These are phyloP conservation scores for Saccharum officinarum DNA, from an alignment of 176 grass and related monocot genomes.

Conservation along the genomic window DNA sequence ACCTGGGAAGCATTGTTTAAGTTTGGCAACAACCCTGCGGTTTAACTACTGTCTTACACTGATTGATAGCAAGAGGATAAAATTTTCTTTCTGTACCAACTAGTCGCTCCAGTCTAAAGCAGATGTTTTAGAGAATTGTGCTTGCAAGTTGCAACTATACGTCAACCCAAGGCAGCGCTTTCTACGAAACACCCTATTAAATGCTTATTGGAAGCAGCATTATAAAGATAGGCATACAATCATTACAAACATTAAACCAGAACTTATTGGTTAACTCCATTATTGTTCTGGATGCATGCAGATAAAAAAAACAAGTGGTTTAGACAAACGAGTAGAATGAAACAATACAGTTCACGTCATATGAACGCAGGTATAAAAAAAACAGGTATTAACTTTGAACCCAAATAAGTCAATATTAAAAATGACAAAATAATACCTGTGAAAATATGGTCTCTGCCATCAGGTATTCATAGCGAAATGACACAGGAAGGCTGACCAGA, in stretches of 20 bases:
- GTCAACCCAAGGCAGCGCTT: neutral
- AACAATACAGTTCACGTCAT: neutral
- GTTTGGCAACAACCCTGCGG: neutral
- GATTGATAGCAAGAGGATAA: neutral
- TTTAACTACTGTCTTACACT: neutral
- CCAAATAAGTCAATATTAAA: neutral
- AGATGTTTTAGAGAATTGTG: neutral
- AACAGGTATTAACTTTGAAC: slow-evolving; percentile 1
- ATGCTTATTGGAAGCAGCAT: neutral
- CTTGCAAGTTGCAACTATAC: neutral
- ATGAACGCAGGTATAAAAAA: slow-evolving; percentile 4
- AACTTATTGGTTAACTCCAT: neutral
- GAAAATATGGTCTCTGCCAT: slow-evolving; percentile 99
- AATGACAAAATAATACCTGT: slow-evolving; percentile 60
- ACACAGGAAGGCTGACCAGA: slow-evolving; percentile 85
- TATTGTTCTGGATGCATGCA: neutral
- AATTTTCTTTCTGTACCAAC: neutral
- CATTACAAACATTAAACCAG: neutral
- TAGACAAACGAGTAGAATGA: slow-evolving; percentile 2
- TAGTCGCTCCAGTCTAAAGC: neutral
- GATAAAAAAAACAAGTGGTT: neutral
- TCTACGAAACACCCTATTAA: neutral
- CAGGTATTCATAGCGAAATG: slow-evolving; percentile 95
- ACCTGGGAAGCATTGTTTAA: neutral
- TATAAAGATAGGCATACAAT: neutral